Evolutionary conservation across 805 yeast species (phyloP).

Genomic region (Candida ascalaphidarum): DNA sequence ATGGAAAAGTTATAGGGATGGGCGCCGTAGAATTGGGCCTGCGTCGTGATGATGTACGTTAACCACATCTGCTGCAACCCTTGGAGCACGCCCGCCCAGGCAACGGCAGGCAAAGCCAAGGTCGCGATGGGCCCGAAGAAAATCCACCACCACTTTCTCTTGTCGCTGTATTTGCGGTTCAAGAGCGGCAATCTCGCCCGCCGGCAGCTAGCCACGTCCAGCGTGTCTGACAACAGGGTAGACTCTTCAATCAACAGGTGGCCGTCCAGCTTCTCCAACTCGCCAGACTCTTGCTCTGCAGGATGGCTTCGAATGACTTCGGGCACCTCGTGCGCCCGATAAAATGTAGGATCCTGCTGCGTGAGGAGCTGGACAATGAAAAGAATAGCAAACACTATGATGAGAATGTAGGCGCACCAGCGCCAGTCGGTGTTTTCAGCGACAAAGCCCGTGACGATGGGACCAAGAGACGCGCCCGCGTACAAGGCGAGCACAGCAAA

Average conservation of each 20-base stretch:
- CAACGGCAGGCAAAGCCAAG: constrained; percentile 37
- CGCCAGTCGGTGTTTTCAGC: constrained; percentile 33
- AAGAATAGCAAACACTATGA: constrained; percentile 26
- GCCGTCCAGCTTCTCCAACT: too few species aligned
- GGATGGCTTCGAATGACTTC: constrained; percentile 13
- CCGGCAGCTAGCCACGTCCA: constrained; percentile 8
- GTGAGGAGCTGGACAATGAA: constrained; percentile 23
- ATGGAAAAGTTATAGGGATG: constrained; percentile 24
- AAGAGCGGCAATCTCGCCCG: constrained; percentile 24
- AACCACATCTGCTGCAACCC: constrained; percentile 46
- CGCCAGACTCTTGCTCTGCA: too few species aligned
- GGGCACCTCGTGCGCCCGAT: constrained; percentile 6
- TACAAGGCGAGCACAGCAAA: constrained; percentile 32
- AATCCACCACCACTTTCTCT: constrained; percentile 30
- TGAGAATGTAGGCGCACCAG: constrained; percentile 26
- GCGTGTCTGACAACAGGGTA: constrained; percentile 3
- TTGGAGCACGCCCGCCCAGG: constrained; percentile 48
- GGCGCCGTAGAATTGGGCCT: constrained; percentile 26
- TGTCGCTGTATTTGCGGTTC: constrained; percentile 31
- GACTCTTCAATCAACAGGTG: too few species aligned
- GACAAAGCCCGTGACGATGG: constrained; percentile 36
- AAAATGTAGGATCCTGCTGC: constrained; percentile 39
- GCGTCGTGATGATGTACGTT: constrained; percentile 36
- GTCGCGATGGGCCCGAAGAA: constrained; percentile 27
- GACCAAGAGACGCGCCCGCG: constrained; percentile 35